A percentile compares a stretch with the other conserved stretches of the same genome.
Evolutionary conservation across 257 asterid species (phyloP).

Genomic region (Primulina tabacum): DNA sequence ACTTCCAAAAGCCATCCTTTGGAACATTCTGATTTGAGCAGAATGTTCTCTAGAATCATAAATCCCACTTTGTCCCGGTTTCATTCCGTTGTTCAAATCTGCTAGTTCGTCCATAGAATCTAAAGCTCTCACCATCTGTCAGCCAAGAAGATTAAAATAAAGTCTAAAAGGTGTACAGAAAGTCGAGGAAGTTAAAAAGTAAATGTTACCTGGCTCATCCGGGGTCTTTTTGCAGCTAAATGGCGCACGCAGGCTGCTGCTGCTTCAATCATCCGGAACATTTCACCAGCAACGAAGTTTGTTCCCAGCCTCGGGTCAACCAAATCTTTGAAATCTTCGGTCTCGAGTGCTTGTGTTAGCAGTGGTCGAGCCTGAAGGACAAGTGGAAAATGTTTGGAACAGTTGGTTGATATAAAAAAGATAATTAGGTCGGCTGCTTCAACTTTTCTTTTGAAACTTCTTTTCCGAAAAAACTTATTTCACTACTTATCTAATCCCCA

Average conservation of each 20-base stretch:
- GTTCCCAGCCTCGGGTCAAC: conserved; percentile 57
- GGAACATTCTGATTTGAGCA: conserved; percentile 84
- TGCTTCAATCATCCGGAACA: conserved; percentile 86
- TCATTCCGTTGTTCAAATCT: conserved; percentile 77
- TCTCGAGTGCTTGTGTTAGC: conserved; percentile 66
- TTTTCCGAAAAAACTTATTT: no score
- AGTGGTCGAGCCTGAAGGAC: conserved; percentile 74
- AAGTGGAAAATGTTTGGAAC: neutral
- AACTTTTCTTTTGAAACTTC: neutral
- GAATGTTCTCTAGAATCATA: conserved; percentile 76
- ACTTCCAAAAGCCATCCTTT: conserved; percentile 86
- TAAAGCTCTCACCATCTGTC: conserved; percentile 75
- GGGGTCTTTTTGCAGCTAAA: conserved; percentile 71
- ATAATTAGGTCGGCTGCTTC: neutral
- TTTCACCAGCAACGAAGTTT: conserved; percentile 53
- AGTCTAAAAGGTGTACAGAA: conserved; percentile 11
- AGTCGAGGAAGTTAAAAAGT: neutral
- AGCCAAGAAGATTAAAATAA: conserved; percentile 1
- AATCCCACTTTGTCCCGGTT: conserved; percentile 82
- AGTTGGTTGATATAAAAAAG: conserved; percentile 12
- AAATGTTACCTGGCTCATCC: conserved; percentile 65
- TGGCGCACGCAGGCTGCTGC: conserved; percentile 92
- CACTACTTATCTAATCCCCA: neutral
- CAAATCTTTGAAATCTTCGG: conserved; percentile 50
- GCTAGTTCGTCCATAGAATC: conserved; percentile 68